phyloP scores from a whole-genome alignment of 306 rosid genomes.

The Vigna angularis region DNA sequence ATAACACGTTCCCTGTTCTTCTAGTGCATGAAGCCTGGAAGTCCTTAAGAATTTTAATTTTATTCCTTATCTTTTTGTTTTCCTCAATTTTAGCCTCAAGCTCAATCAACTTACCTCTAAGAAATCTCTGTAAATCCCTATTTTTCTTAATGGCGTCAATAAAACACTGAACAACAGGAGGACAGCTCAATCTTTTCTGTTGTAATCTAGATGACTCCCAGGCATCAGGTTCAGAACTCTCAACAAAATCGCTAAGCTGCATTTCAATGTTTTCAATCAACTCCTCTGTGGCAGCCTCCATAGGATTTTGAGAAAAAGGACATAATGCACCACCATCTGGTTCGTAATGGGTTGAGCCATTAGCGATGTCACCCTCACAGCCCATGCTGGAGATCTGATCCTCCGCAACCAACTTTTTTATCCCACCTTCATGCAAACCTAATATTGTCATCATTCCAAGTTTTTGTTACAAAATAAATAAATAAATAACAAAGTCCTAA shows the following conservation, averaged over 20 bases:
- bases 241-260: conserved; percentile 41
- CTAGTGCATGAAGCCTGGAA: conserved; percentile 73
- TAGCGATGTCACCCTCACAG: conserved; percentile 41
- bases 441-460: conserved; percentile 33
- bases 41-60: conserved; percentile 77
- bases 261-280: conserved; percentile 37
- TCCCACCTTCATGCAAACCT: conserved; percentile 42
- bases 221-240: conserved; percentile 46
- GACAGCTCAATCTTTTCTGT: conserved; percentile 54
- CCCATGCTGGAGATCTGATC: conserved; percentile 44
- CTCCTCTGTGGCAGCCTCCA: conserved; percentile 15
- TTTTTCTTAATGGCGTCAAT: conserved; percentile 83
- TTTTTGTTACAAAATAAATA: neutral
- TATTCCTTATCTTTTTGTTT: conserved; percentile 64
- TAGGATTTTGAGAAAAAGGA: conserved; percentile 42
- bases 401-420: conserved; percentile 45
- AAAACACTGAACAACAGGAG: conserved; percentile 69
- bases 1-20: conserved; percentile 71
- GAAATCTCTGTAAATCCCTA: conserved; percentile 70
- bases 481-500: neutral
- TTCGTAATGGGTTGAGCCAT: conserved; percentile 37
- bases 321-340: conserved; percentile 42
- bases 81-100: conserved; percentile 86
- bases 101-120: conserved; percentile 68
- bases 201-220: conserved; percentile 45